A percentile compares a stretch with the other conserved stretches of the same genome.
Conservation (phyloP, 257 asterid species). For the Ajuga chamaepitys region DNA sequence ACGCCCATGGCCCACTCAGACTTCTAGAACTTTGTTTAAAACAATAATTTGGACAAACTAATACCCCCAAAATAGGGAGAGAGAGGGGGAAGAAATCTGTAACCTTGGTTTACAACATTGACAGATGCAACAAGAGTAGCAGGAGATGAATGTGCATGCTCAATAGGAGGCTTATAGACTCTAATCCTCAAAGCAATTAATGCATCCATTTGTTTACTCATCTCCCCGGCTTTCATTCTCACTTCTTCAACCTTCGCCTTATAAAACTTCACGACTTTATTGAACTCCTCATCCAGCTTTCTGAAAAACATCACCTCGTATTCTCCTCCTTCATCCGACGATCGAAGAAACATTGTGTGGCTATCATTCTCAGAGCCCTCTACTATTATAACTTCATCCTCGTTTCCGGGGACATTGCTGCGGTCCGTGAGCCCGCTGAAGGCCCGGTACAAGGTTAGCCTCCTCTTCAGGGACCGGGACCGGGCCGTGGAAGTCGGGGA, state of each 20-base stretch:
- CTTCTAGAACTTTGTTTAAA: too few species aligned
- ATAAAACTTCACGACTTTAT: conserved; percentile 57
- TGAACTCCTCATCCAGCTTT: conserved; percentile 59
- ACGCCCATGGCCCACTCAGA: not conserved
- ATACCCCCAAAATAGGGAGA: too few species aligned
- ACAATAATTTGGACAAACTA: too few species aligned
- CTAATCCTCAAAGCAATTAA: conserved; percentile 64
- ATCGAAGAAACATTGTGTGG: conserved; percentile 62
- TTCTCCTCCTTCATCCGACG: conserved; percentile 63
- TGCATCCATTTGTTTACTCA: conserved; percentile 80
- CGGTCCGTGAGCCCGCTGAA: conserved; percentile 62
- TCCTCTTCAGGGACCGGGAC: conserved; percentile 34
- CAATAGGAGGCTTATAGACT: conserved; percentile 43
- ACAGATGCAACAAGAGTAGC: conserved; percentile 35
- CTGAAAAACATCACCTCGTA: conserved; percentile 50
- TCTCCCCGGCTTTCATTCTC: conserved; percentile 42
- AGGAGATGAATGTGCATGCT: conserved; percentile 16
- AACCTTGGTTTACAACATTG: conserved; percentile 39
- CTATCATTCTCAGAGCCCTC: conserved; percentile 26
- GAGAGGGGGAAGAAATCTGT: not conserved
- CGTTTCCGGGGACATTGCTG: conserved; percentile 16
- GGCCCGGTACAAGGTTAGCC: conserved; percentile 63
- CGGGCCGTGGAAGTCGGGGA: conserved; percentile 15
- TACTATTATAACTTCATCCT: conserved; percentile 67
- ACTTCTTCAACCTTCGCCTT: conserved; percentile 40